A percentile compares a stretch with the other conserved stretches of the same genome.
Conservation (phyloP, 2,329 filamentous ascomycete species). For the Orbilia oligospora region DNA sequence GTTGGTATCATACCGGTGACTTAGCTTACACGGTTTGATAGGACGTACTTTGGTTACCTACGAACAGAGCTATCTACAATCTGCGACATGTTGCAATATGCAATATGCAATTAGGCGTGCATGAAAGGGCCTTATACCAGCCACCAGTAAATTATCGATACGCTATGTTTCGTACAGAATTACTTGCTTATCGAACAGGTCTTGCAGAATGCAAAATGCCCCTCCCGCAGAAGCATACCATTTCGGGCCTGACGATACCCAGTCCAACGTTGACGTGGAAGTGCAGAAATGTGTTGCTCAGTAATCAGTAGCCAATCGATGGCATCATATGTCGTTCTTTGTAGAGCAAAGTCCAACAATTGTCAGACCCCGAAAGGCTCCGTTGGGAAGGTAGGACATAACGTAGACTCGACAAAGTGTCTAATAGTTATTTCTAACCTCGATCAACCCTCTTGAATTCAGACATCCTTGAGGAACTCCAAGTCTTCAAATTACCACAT, state of each 20-base stretch:
- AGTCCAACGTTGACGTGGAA: constrained; percentile 10
- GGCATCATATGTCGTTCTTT: constrained; percentile 30
- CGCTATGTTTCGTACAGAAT: background rate
- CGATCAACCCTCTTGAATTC: constrained; percentile 1
- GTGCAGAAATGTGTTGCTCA: constrained; percentile 49
- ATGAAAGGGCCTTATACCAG: background rate
- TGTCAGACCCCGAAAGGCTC: constrained; percentile 48
- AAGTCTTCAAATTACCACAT: constrained; percentile 19
- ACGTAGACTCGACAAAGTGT: constrained; percentile 8
- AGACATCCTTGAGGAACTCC: constrained; percentile 11
- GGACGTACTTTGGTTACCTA: background rate
- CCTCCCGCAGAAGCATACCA: constrained; percentile 24
- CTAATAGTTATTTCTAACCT: constrained; percentile 14
- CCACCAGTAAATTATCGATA: constrained; percentile 1
- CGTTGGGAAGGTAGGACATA: constrained; percentile 24
- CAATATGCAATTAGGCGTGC: constrained; percentile 17
- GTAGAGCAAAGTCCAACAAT: constrained; percentile 12
- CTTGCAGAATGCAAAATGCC: background rate
- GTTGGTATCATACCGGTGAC: background rate
- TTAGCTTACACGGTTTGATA: background rate
- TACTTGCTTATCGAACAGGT: background rate
- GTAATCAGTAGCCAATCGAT: constrained; percentile 55
- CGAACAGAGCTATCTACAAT: constrained; percentile 1
- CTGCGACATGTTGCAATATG: constrained; percentile 22
- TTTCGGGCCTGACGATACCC: constrained; percentile 1